Evolutionary conservation across 148 eudicot genomes (phyloP), one percentile per base, ranked within the genome.

Genomic region (Tetragonia tetragonoides): DNA sequence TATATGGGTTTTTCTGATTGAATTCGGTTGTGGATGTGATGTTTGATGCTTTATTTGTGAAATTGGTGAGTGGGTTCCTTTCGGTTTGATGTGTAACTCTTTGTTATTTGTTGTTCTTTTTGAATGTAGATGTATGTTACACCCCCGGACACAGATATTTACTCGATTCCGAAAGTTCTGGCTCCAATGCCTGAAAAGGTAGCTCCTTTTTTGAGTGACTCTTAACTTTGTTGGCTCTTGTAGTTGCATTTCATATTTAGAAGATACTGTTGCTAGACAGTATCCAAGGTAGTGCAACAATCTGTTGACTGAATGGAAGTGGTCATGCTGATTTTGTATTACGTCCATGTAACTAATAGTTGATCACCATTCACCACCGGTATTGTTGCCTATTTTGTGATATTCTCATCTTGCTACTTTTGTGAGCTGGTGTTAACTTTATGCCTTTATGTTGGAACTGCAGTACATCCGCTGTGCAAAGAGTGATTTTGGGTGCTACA

Each of bases 151-250:
- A 93, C 99, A 40, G 99, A 96, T 81, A 78, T 96, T 56, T 96
- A 96, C 70, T 87, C 95, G 2, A 91, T 96, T 75, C 99, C 99
- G 0, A 89, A 83, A 83, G 95, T 96, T 82, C 89, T 96, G 70
- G 99, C 99, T 41, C 95, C 97, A 53, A 91, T 96, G 98, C 99
- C 99, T 75, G 87, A 90, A 61, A 91, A 93, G 98, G 99, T 96
- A 78, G 10, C 24, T 72, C n/a, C 44, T 75, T 56, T 16, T 59
- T 23, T 64, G 12, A 37, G 9, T 40, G 79, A 54, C 41, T n/a
- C 28, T 16, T 60, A 12, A 64, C 59, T 57, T 10, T 8, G 17
- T 39, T 44, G 28, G 47, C 62, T 38, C 72, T 37, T 28, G 11
- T 53, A 42, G 66, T 53, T 81, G 42, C 63, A 63, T 51, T 68